Base-by-base conservation (phyloP, 1,139 yeast genomes). In the Schizosaccharomyces versatilis region DNA sequence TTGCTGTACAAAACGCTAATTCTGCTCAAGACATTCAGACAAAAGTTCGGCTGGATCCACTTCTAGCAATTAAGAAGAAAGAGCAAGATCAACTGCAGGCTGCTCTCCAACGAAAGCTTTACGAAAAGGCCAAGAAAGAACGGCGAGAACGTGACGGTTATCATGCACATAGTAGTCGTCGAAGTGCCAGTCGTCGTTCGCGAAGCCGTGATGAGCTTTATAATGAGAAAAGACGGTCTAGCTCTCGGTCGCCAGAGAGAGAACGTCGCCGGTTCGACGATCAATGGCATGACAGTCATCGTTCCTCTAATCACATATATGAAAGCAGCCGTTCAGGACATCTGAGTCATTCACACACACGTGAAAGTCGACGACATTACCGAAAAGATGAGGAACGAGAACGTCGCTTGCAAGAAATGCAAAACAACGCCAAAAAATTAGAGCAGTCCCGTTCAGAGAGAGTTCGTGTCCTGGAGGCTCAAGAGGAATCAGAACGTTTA, bases 11-110 rank as follows among this genome's bases (percentile, higher is more conserved):
- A 47, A 19, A 54, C 56, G 56, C 58, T 47, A 47, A 44, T 42
- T 41, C 59, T 14, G 59, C 61, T 8, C 58, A 55, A n/a, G 71
- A 65, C 55, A 59, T 60, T 51, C 58, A 61, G 49, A 56, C 54
- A 8, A 62, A 62, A 56, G 60, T 65, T 1, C 67, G 69, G 38
- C 76, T 76, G 52, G 85, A 80, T 61, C 84, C 84, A 1, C 69
- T 80, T 69, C 63, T 73, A 57, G 71, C 68, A 57, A 74, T 79
- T 19, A 70, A 69, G 60, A 64, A 68, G 58, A 72, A 71, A 56
- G 74, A 72, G 58, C 63, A 69, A 61, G 69, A 60, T 5, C 59
- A 57, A 14, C 53, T 59, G 24, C 57, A 58, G 17, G 60, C 59
- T 15, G 51, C 60, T 39, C 44, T 55, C 32, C 58, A 56, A 36